Evolutionary conservation across 106 monocot species (phyloP), one percentile per base, ranked within the genome.

Genomic region (Phalaenopsis aphrodite): DNA sequence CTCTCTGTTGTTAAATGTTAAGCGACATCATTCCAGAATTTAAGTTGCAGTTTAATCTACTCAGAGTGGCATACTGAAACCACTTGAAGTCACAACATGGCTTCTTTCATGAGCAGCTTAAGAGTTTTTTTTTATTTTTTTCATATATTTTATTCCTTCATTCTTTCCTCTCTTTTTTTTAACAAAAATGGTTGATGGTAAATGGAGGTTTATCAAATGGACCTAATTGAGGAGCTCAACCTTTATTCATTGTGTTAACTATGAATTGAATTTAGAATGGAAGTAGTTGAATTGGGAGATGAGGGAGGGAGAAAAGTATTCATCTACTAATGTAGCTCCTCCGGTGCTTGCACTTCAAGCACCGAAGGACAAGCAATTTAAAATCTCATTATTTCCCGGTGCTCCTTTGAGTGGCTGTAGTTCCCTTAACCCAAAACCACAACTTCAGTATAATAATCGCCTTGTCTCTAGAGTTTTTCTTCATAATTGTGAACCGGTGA

Each of bases 281-380:
- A 24, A 39, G 69, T 69, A 69, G 8, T 69, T 37, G 69, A 69
- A 38, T 39, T 69, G 36, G 39, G 15, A 69, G 69, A 21, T 14
- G 9, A 39, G 21, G 10, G 66, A 69, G 69, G 38, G 69, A 38
- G 19, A 42, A 74, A 74, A 45, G n/a, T n/a, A 24, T 43, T 45
- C 74, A 45, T 78, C 58, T 56, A 18, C 43, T 82, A 55, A 48
- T 65, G 30, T 57, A 48, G 49, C 12, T 47, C 56, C 61, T n/a
- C 49, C 73, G 58, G 75, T n/a, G 75, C 23, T 75, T 57, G 56
- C 81, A n/a, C 81, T 81, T 75, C 81, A 75, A 75, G 75, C 74
- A 41, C 75, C 81, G 5, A 57, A 75, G 75, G 75, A 81, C 15
- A 45, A 81, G 58, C 23, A 57, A 19, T 41, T 58, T 41, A 47